Conservation (phyloP, 441 rosid genomes). For the Sinapis alba region DNA sequence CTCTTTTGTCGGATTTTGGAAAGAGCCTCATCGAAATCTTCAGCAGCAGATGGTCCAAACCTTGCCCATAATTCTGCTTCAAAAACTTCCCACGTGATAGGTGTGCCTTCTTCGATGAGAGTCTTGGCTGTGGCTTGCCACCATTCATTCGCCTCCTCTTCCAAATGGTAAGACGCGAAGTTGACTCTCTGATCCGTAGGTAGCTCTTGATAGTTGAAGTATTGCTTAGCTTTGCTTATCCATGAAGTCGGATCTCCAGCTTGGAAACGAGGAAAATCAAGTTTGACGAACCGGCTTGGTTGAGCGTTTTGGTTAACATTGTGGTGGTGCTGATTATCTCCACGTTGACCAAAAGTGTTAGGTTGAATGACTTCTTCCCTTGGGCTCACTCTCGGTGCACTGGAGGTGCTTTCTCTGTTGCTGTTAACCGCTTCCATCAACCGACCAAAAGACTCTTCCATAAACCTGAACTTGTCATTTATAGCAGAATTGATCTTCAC, state of each 20-base stretch:
- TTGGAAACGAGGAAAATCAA: background rate
- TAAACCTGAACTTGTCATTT: too few species aligned
- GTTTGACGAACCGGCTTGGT: too few species aligned
- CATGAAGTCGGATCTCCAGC: background rate
- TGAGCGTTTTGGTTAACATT: too few species aligned
- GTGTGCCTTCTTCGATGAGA: rapidly evolving
- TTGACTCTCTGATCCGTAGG: background rate
- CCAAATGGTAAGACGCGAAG: background rate
- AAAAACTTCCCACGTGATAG: background rate
- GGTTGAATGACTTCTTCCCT: too few species aligned
- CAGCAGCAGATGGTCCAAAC: background rate
- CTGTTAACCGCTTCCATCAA: too few species aligned
- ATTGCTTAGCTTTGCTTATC: background rate
- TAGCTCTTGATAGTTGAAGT: background rate
- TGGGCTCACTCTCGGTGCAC: too few species aligned
- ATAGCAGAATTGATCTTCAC: too few species aligned
- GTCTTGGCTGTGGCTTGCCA: background rate
- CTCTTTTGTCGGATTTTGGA: background rate
- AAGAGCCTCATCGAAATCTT: background rate
- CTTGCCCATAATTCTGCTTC: background rate
- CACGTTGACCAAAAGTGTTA: too few species aligned
- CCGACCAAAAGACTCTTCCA: too few species aligned
- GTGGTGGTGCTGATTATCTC: too few species aligned
- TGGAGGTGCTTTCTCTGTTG: too few species aligned
- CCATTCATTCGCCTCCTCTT: background rate